Conservation (phyloP, 2,329 filamentous ascomycete genomes). For the Ophiostoma ulmi region DNA sequence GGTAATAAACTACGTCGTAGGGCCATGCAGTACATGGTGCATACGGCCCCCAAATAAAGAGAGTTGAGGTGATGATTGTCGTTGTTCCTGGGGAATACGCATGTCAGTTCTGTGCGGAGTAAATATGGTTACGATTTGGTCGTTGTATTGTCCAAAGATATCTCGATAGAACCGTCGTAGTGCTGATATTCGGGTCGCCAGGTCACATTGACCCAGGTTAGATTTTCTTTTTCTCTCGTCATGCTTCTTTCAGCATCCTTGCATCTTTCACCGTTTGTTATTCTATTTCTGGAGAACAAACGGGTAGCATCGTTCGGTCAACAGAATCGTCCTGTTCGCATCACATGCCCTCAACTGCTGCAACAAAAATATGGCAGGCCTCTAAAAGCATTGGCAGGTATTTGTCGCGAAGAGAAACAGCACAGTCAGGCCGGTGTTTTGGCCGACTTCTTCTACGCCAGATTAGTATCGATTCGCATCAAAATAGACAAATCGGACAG, state of each 20-base stretch:
- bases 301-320: not conserved
- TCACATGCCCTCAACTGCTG: not conserved
- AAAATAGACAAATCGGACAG: not conserved
- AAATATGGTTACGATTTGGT: not conserved
- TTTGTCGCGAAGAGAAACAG: not conserved
- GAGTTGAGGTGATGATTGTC: constrained; percentile 1
- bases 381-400: not conserved
- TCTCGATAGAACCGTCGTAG: not conserved
- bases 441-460: too few species aligned
- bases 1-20: not conserved
- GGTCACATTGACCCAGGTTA: not conserved
- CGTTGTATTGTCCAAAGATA: not conserved
- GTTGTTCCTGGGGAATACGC: not conserved
- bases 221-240: not conserved
- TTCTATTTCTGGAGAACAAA: not conserved
- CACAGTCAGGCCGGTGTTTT: not conserved
- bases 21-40: not conserved
- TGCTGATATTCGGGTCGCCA: not conserved
- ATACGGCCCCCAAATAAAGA: not conserved
- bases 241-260: not conserved
- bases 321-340: not conserved
- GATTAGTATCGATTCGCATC: too few species aligned
- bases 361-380: not conserved
- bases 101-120: not conserved
- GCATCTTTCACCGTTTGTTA: not conserved